Base-by-base conservation (phyloP, 2,329 filamentous ascomycete genomes). In the Fusarium sp. region DNA sequence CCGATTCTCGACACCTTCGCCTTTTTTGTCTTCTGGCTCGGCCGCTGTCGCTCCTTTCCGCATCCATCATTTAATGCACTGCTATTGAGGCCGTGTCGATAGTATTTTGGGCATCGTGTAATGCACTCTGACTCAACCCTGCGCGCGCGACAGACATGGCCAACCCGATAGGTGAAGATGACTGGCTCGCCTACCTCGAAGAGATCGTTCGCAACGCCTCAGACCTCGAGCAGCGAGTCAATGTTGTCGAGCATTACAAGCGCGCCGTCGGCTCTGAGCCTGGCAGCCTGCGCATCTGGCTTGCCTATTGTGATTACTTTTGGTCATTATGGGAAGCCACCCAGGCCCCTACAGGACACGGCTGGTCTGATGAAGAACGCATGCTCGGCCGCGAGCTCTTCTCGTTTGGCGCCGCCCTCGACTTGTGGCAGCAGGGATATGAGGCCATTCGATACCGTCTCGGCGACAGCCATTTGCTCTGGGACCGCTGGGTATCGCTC, bases 271-370 rank as follows among this genome's bases (percentile, higher is more conserved):
- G 79, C 54, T 88, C 90, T 48, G 91, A 94, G 75, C 88, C 89
- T 10, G 87, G 84, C 65, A 93, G 91, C 68, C 79, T 89, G 57
- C 86, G 84, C 61, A 78, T 94, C 36, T 95, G 91, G 91, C 82
- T 88, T 57, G 83, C 87, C 25, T 94, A 93, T 71, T 91, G 88
- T 74, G 87, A 93, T 68, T 94, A 89, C 76, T 87, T 93, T 61
- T 88, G 88, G 81, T 84, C 84, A 17, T 85, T 93, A 10, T 88
- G 91, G 73, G 81, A 82, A 47, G 84, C 85, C 64, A 87, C 85
- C 67, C 85, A 88, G 72, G 82, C 75, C 37, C 72, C 81, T 49
- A 80, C 84, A 50, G 77, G 81, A 17, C 49, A 65, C 52, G 79
- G 79, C 37, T 87, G 86, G 83, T 77, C 87, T 7, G 82, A 86